Conservation (phyloP, 169 alveolate genomes). For the Theileria equi region DNA sequence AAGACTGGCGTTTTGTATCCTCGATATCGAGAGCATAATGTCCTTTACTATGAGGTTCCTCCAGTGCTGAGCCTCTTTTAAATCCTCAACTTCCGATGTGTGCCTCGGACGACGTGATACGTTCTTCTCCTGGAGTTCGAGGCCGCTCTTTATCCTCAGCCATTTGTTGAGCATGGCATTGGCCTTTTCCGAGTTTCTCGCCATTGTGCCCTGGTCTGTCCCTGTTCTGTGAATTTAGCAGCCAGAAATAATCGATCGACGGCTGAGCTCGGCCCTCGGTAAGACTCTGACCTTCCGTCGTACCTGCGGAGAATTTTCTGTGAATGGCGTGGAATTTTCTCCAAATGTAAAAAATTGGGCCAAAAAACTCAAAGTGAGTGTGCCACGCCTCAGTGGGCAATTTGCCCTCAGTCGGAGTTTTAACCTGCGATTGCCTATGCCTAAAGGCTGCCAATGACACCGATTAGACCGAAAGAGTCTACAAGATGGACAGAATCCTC, state of each 20-base stretch:
- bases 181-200: conserved; percentile 58
- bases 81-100: conserved; percentile 46
- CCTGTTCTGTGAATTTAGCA: neutral
- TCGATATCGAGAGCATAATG: conserved; percentile 80
- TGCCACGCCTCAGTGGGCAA: too few relatives aligned
- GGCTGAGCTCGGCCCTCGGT: neutral
- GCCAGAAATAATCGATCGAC: neutral
- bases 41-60: conserved; percentile 72
- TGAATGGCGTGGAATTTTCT: too few relatives aligned
- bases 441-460: too few relatives aligned
- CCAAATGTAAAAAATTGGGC: too few relatives aligned
- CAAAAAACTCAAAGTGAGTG: too few relatives aligned
- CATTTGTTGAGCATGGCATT: conserved; percentile 63
- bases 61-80: conserved; percentile 60
- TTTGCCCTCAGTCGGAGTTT: too few relatives aligned
- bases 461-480: too few relatives aligned
- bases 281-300: neutral
- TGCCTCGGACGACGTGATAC: conserved; percentile 45
- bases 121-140: conserved; percentile 18
- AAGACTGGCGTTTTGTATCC: conserved; percentile 89
- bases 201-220: conserved; percentile 47
- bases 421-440: too few relatives aligned
- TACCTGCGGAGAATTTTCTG: too few relatives aligned
- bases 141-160: conserved; percentile 62
- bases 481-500: too few relatives aligned